A percentile compares a stretch with the other conserved stretches of the same genome.
Conservation (phyloP, 805 yeast species). For the Cyberlindnera sargentensis region DNA sequence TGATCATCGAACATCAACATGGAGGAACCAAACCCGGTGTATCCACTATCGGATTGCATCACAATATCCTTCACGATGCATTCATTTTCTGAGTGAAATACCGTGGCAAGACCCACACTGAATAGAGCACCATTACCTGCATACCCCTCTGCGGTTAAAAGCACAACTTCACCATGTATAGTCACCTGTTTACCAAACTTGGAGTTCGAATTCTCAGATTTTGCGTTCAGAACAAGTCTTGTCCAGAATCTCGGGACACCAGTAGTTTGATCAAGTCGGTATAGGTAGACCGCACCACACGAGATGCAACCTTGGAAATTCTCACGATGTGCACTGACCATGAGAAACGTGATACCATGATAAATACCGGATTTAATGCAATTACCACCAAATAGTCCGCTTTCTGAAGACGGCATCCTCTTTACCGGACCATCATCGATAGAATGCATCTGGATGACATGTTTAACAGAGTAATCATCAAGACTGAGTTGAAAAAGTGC, state of each 20-base stretch:
- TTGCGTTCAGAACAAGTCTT: neutral
- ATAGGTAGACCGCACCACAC: slow-evolving; percentile 37
- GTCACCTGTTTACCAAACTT: slow-evolving; percentile 12
- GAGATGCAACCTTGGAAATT: slow-evolving; percentile 20
- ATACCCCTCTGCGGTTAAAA: slow-evolving; percentile 38
- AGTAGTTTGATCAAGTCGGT: slow-evolving; percentile 3
- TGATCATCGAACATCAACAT: slow-evolving; percentile 24
- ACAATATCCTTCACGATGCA: neutral
- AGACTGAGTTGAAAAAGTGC: slow-evolving; percentile 28
- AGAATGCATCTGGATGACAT: slow-evolving; percentile 6
- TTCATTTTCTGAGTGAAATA: slow-evolving; percentile 1
- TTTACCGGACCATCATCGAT: slow-evolving; percentile 23
- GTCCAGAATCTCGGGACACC: slow-evolving; percentile 3
- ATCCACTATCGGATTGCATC: slow-evolving; percentile 20
- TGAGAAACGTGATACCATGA: slow-evolving; percentile 5
- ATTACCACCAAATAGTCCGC: slow-evolving; percentile 14
- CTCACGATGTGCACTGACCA: slow-evolving; percentile 9
- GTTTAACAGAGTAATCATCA: slow-evolving; percentile 16
- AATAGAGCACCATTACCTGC: slow-evolving; percentile 44
- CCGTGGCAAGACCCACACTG: slow-evolving; percentile 25
- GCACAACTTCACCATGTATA: slow-evolving; percentile 18
- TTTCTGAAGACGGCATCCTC: slow-evolving; percentile 3
- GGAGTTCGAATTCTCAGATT: slow-evolving; percentile 2
- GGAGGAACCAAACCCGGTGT: slow-evolving; percentile 38
- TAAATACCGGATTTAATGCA: slow-evolving; percentile 12